phyloP scores from a whole-genome alignment of 148 eudicot genomes.

The Silene latifolia region DNA sequence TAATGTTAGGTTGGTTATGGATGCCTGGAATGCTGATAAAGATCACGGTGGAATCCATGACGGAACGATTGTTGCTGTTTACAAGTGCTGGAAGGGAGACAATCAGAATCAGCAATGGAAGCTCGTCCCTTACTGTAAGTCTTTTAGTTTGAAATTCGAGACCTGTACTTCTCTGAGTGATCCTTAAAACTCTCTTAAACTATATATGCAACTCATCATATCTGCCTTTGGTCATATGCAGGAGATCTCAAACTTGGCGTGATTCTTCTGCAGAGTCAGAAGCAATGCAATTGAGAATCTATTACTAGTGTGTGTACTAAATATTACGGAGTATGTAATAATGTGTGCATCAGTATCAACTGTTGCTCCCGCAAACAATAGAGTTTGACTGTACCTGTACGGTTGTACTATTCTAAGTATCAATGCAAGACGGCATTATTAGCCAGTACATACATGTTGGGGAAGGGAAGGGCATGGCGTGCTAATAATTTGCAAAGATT shows the following conservation, averaged over 20 bases:
- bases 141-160: neutral
- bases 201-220: neutral
- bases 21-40: slow-evolving; percentile 72
- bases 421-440: neutral
- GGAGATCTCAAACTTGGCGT: neutral
- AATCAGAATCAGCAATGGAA: slow-evolving; percentile 86
- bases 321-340: neutral
- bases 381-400: neutral
- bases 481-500: too few relatives aligned
- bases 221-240: neutral
- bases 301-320: neutral
- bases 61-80: slow-evolving; percentile 64
- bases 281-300: neutral
- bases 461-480: too few relatives aligned
- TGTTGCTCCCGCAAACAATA: neutral
- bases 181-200: neutral
- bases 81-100: slow-evolving; percentile 79
- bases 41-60: slow-evolving; percentile 84
- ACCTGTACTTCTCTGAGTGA: neutral
- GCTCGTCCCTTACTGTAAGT: slow-evolving; percentile 59
- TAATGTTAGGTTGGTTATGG: slow-evolving; percentile 48
- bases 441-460: too few relatives aligned
- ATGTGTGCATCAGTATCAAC: slow-evolving; percentile 6
- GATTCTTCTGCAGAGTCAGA: neutral
- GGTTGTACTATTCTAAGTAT: neutral